Conservation (phyloP, 179 eudicot genomes). For the Amaranthus tricolor region DNA sequence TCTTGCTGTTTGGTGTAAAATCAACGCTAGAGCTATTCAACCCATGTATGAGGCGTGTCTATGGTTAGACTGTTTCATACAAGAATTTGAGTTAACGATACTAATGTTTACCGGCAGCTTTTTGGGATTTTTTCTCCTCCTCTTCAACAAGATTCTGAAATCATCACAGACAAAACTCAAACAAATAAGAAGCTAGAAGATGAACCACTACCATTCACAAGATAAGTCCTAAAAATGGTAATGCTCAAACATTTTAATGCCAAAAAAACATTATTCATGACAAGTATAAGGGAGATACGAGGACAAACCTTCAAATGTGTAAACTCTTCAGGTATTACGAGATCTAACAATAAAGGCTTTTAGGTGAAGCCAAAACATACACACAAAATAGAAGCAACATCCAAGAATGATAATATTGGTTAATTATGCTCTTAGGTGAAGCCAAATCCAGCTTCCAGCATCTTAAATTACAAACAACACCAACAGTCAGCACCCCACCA, state of each 20-base stretch:
- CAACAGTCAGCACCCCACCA: too few species aligned
- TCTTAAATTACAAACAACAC: too few species aligned
- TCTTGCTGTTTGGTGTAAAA: slow-evolving; percentile 89
- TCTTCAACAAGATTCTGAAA: slow-evolving; percentile 93
- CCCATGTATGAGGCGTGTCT: too few species aligned
- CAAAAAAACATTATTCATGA: neutral
- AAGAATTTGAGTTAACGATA: slow-evolving; percentile 39
- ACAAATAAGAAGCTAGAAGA: slow-evolving; percentile 11
- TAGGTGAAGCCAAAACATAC: too few species aligned
- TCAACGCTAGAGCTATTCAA: neutral
- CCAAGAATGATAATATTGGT: too few species aligned
- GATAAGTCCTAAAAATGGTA: neutral
- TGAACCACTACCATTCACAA: slow-evolving; percentile 12
- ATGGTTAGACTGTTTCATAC: too few species aligned
- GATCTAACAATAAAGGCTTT: slow-evolving; percentile 64
- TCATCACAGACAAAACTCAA: slow-evolving; percentile 14
- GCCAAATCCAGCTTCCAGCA: too few species aligned
- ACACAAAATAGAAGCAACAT: too few species aligned
- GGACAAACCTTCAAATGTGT: slow-evolving; percentile 74
- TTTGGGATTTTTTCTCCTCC: slow-evolving; percentile 79
- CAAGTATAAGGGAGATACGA: slow-evolving; percentile 4
- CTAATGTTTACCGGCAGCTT: slow-evolving; percentile 84
- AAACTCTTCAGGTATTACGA: slow-evolving; percentile 98
- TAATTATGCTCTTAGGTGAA: too few species aligned
- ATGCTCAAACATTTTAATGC: neutral